phyloP scores from a whole-genome alignment of 1,284 basidiomycete species.

The Papiliotrema laurentii region DNA sequence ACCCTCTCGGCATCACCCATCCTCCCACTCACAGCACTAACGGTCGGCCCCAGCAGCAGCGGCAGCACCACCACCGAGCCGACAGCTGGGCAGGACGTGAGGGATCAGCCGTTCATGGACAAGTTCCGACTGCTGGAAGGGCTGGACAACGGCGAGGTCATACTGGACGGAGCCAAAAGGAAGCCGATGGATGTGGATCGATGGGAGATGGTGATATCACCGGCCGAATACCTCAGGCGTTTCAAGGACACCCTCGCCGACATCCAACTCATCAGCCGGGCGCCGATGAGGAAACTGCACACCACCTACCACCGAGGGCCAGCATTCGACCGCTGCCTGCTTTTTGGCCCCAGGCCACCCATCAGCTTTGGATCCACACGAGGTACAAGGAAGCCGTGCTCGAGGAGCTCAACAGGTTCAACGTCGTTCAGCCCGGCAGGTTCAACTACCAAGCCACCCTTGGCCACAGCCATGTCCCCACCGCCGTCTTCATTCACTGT shows the following conservation, averaged over 20 bases:
- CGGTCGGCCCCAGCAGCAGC: too few relatives aligned
- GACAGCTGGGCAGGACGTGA: too few relatives aligned
- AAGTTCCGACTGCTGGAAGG: too few relatives aligned
- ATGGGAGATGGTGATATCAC: constrained; percentile 9
- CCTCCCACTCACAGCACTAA: too few relatives aligned
- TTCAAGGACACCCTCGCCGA: constrained; percentile 8
- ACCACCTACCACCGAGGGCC: constrained; percentile 4
- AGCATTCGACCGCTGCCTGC: constrained; percentile 3
- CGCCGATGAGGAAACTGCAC: not conserved
- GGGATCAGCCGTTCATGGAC: too few relatives aligned
- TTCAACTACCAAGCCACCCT: constrained; percentile 7
- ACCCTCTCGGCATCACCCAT: too few relatives aligned
- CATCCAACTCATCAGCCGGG: constrained; percentile 6
- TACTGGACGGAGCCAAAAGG: too few relatives aligned
- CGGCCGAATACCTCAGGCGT: constrained; percentile 1
- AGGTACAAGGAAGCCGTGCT: constrained; percentile 5
- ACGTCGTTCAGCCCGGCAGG: constrained; percentile 6
- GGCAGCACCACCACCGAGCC: too few relatives aligned
- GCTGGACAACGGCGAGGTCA: too few relatives aligned
- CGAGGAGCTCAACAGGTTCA: constrained; percentile 1
- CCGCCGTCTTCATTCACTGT: constrained; percentile 10
- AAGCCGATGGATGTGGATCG: constrained; percentile 8
- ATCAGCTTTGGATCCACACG: constrained; percentile 8
- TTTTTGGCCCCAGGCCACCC: constrained; percentile 7
- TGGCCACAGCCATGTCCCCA: constrained; percentile 4